These are phyloP conservation scores for Colletotrichum eremochloae DNA, from an alignment of 2,329 filamentous ascomycete genomes.

Conservation along the genomic window DNA sequence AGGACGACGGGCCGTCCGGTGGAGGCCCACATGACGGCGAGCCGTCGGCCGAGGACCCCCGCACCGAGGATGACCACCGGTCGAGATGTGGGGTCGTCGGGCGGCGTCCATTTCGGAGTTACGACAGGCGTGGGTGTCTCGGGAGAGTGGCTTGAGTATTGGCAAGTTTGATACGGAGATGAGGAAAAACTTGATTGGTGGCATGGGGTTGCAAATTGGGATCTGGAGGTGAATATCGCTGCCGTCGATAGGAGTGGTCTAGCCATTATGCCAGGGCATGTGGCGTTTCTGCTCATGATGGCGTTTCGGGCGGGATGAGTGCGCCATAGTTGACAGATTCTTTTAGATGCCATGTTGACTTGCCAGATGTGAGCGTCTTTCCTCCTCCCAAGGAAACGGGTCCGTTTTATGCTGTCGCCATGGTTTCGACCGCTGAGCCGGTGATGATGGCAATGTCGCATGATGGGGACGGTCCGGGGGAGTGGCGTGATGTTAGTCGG, in stretches of 20 bases:
- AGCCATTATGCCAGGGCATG: neutral
- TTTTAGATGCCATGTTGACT: slow-evolving; percentile 28
- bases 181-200: slow-evolving; percentile 25
- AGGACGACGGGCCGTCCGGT: slow-evolving; percentile 47
- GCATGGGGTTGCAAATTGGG: slow-evolving; percentile 28
- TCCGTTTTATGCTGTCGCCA: slow-evolving; percentile 17
- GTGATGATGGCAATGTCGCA: slow-evolving; percentile 40
- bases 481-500: slow-evolving; percentile 40
- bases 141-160: slow-evolving; percentile 33
- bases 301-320: slow-evolving; percentile 18
- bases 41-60: slow-evolving; percentile 56
- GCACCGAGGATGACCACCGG: slow-evolving; percentile 57
- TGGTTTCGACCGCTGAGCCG: slow-evolving; percentile 1
- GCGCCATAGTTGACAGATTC: slow-evolving; percentile 34
- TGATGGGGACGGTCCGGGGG: slow-evolving; percentile 18
- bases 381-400: neutral
- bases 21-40: slow-evolving; percentile 52
- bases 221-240: slow-evolving; percentile 7
- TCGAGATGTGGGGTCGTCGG: slow-evolving; percentile 49
- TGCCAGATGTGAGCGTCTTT: neutral
- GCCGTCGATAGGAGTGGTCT: slow-evolving; percentile 7
- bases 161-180: slow-evolving; percentile 24
- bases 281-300: slow-evolving; percentile 18
- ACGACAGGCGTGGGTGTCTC: neutral
- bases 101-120: slow-evolving; percentile 45